Conservation (phyloP, 108 stramenopile species). For the Pseudonitzschia multiseries region DNA sequence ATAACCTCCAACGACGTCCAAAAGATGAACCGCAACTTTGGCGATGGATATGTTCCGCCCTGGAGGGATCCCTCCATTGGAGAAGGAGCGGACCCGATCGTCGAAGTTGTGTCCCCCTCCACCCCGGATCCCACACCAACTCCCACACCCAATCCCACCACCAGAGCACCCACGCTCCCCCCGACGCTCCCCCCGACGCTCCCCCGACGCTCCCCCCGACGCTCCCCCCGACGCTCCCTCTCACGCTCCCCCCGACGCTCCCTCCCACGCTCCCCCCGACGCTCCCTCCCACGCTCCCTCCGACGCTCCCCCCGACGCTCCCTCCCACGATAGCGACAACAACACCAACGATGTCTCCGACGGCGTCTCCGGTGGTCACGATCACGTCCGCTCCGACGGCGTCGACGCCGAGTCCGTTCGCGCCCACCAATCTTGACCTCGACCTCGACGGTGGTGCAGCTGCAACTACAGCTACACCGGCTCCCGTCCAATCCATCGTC, state of each 20-base stretch:
- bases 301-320: not conserved
- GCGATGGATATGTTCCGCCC: no score
- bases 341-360: not conserved
- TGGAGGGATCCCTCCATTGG: no score
- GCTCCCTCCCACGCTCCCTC: not conserved
- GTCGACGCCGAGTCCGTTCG: not conserved
- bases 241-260: not conserved
- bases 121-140: no score
- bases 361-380: not conserved
- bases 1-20: no score
- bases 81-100: no score
- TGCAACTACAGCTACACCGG: no score
- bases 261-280: not conserved
- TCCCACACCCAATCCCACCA: no score
- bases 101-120: no score
- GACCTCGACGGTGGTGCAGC: not conserved
- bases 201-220: not conserved
- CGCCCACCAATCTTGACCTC: not conserved
- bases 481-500: no score
- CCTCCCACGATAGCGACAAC: not conserved
- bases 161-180: not conserved
- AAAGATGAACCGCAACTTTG: no score
- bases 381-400: not conserved
- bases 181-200: not conserved
- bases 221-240: not conserved